Evolutionary conservation across 2,329 filamentous ascomycete genomes (phyloP).

Genomic region (Coniochaeta ligniaria): DNA sequence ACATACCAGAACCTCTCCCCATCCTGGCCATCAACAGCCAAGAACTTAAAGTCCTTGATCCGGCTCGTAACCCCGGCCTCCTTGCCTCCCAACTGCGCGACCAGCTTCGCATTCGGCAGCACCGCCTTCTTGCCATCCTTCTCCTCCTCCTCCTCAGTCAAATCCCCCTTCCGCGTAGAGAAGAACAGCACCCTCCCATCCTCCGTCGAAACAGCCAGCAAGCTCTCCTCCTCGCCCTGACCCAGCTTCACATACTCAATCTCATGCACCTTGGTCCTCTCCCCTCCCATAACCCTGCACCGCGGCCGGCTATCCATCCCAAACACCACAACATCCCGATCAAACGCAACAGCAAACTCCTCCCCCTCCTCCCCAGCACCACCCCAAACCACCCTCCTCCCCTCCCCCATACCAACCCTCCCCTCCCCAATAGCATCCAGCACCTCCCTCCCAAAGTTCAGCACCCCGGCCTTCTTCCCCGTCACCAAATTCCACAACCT

Average conservation of each 20-base stretch:
- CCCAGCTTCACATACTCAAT: conserved; percentile 60
- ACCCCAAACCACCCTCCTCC: conserved; percentile 75
- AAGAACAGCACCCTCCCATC: conserved; percentile 85
- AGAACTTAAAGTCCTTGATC: conserved; percentile 80
- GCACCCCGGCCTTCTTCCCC: conserved; percentile 86
- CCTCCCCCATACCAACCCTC: conserved; percentile 73
- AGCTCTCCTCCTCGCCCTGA: conserved; percentile 16
- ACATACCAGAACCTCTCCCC: conserved; percentile 44
- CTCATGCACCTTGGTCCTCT: conserved; percentile 75
- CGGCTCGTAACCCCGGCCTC: conserved; percentile 59
- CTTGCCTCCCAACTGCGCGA: conserved; percentile 75
- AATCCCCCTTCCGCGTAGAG: conserved; percentile 42
- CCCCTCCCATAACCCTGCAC: conserved; percentile 62
- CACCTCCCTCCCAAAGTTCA: conserved; percentile 73
- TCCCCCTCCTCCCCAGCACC: conserved; percentile 62
- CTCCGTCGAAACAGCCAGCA: conserved; percentile 78
- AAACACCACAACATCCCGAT: conserved; percentile 77
- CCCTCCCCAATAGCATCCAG: conserved; percentile 71
- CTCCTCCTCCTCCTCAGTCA: conserved; percentile 9
- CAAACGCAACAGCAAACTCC: conserved; percentile 85
- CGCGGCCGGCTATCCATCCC: conserved; percentile 80
- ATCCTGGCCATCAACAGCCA: conserved; percentile 35
- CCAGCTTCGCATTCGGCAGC: conserved; percentile 53
- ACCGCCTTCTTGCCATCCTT: conserved; percentile 12
- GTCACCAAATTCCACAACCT: conserved; percentile 94